Evolutionary conservation across 1,139 yeast genomes (phyloP).

Genomic region (Lodderomyces beijingensis): DNA sequence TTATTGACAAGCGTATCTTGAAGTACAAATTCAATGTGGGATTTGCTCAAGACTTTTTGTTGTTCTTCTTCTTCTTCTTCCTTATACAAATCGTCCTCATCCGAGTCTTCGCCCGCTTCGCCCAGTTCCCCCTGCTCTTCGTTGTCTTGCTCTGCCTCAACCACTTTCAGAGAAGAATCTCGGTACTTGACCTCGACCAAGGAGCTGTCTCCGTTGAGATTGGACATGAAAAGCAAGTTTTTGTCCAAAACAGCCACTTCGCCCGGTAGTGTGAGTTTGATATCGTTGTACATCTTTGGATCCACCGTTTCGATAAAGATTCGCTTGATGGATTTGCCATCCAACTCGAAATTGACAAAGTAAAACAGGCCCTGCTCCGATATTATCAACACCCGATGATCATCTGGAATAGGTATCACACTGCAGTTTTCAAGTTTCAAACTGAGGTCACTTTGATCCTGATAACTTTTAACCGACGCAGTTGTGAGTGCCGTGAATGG

Average conservation of each 20-base stretch:
- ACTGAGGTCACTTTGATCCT: conserved; percentile 51
- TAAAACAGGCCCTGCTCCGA: conserved; percentile 50
- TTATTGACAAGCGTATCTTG: conserved; percentile 58
- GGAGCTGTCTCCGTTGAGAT: conserved; percentile 32
- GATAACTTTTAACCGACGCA: conserved; percentile 41
- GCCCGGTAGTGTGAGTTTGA: conserved; percentile 28
- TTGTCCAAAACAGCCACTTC: conserved; percentile 32
- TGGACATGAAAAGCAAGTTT: conserved; percentile 33
- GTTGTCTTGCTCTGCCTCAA: conserved; percentile 7
- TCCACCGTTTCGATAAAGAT: conserved; percentile 29
- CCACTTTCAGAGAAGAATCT: conserved; percentile 12
- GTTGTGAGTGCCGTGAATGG: conserved; percentile 50
- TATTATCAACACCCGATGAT: conserved; percentile 50
- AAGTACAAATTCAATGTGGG: conserved; percentile 34
- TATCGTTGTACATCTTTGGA: conserved; percentile 15
- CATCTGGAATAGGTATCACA: conserved; percentile 43
- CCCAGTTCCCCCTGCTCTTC: too few relatives aligned
- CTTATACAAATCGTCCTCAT: conserved; percentile 26
- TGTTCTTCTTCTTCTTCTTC: conserved; percentile 35
- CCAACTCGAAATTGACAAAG: conserved; percentile 49
- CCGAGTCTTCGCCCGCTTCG: conserved; percentile 18
- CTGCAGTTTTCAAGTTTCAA: conserved; percentile 56
- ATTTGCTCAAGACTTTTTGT: conserved; percentile 22
- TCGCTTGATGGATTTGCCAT: conserved; percentile 42
- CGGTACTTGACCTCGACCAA: conserved; percentile 31